Base-by-base conservation (phyloP, 768 basidiomycete genomes). In the Steccherinum ochraceum region DNA sequence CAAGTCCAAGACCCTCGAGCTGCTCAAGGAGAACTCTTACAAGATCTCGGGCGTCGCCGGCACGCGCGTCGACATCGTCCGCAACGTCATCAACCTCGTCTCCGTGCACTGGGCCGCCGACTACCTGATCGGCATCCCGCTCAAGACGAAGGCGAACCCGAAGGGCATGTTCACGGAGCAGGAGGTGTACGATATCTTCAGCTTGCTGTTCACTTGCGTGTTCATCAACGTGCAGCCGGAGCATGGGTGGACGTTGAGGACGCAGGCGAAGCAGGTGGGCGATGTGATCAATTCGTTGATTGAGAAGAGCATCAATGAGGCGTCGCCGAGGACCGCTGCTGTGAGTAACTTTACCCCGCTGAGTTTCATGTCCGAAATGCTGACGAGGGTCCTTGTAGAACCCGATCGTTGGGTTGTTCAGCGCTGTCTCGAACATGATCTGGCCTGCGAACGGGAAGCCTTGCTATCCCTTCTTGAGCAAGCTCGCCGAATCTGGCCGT, bases 111-210 rank as follows among this genome's bases (percentile, higher is more conserved):
- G 74, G 65, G 67, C 68, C 23, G 69, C 72, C 2, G 67, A 70
- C 49, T 58, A 65, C 49, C 50, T 74, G 19, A 64, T 68, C 40
- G 78, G 77, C 2, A 65, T 80, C 24, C 58, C 70, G 12, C 56
- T 78, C 39, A 80, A 79, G 64, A 75, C 76, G 2, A 65, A 69
- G 41, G 67, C 64, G 24, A 73, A 72, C 27, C 74, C 75, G 2
- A 55, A 57, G 2, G 77, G 77, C 0, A 24, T 72, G 25, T 72
- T 69, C 58, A 78, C 75, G 0, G 73, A 72, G 51, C 66, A 73
- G 35, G 75, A 79, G 56, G 53, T 77, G 16, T 77, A 72, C 53
- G 71, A 74, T 39, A 75, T 75, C 69, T 62, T 76, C 21, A 43
- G 63, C 19, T 45, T 58, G 19, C 51, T 65, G n/a, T 64, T 59